Conservation (phyloP, 257 asterid genomes). For the Dorcoceras hygrometricum region DNA sequence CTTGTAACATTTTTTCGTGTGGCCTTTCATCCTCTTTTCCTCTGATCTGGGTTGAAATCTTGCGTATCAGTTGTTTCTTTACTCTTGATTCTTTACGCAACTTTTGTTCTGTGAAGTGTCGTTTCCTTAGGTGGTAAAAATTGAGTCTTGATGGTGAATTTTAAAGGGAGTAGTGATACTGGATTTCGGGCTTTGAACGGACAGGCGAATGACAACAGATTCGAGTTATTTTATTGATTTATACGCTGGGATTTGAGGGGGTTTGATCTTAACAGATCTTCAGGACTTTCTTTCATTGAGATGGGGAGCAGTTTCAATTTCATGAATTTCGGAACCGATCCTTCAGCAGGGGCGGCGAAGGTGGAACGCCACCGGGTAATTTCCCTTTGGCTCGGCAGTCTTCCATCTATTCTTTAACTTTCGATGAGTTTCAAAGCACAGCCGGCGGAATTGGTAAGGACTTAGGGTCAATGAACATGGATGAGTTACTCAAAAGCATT, state of each 20-base stretch:
- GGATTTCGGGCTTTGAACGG: neutral
- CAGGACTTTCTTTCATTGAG: conserved; percentile 20
- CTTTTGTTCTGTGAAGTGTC: neutral
- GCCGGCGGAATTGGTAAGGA: conserved; percentile 70
- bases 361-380: conserved; percentile 34
- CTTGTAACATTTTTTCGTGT: neutral
- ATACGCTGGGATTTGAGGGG: conserved; percentile 30
- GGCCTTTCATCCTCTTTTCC: neutral
- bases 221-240: conserved; percentile 27
- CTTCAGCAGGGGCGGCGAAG: conserved; percentile 41
- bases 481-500: conserved; percentile 83
- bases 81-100: neutral
- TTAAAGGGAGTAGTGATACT: neutral
- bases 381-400: conserved; percentile 57
- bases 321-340: conserved; percentile 53
- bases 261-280: conserved; percentile 15
- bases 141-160: neutral
- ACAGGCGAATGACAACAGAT: neutral
- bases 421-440: conserved; percentile 78
- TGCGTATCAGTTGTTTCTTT: neutral
- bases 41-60: neutral
- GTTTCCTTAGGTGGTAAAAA: neutral
- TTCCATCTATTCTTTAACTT: conserved; percentile 77
- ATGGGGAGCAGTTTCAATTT: conserved; percentile 73
- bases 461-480: conserved; percentile 99